Percentiles rank a stretch among this genome's conserved stretches.
These are phyloP conservation scores for Vinca major DNA, from an alignment of 305 asterid species.

Conservation along the genomic window DNA sequence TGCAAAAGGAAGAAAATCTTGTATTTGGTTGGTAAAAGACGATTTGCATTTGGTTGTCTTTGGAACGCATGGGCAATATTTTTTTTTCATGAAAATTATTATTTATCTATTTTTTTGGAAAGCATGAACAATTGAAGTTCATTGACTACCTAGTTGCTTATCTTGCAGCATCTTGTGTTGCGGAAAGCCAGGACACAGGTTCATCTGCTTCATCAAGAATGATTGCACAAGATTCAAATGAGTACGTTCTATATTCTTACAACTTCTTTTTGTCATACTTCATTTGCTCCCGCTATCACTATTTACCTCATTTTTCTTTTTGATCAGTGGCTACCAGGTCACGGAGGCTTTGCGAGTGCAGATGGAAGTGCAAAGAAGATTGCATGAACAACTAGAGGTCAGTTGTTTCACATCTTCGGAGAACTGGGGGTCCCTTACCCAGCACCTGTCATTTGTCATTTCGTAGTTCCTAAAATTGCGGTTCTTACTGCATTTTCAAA, in stretches of 20 bases:
- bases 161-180: constrained; percentile 55
- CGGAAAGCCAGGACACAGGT: constrained; percentile 79
- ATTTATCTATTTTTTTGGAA: too few species aligned
- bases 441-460: too few species aligned
- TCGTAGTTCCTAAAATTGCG: background rate
- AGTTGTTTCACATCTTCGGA: constrained; percentile 8
- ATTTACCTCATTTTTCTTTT: constrained; percentile 16
- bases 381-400: constrained; percentile 92
- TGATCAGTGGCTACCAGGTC: constrained; percentile 68
- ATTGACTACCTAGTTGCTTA: constrained; percentile 16
- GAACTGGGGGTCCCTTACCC: too few species aligned
- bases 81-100: too few species aligned
- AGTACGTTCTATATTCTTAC: constrained; percentile 18
- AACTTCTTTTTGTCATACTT: background rate
- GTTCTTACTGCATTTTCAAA: background rate
- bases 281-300: background rate
- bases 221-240: constrained; percentile 50
- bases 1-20: background rate
- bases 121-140: background rate
- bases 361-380: constrained; percentile 83
- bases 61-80: too few species aligned
- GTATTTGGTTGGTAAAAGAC: background rate
- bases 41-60: background rate
- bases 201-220: constrained; percentile 68
- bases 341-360: constrained; percentile 87